Percentiles rank a stretch among this genome's conserved stretches.
phyloP scores from a whole-genome alignment of 2,329 filamentous ascomycete species.

The Arthrobotrys iridis region DNA sequence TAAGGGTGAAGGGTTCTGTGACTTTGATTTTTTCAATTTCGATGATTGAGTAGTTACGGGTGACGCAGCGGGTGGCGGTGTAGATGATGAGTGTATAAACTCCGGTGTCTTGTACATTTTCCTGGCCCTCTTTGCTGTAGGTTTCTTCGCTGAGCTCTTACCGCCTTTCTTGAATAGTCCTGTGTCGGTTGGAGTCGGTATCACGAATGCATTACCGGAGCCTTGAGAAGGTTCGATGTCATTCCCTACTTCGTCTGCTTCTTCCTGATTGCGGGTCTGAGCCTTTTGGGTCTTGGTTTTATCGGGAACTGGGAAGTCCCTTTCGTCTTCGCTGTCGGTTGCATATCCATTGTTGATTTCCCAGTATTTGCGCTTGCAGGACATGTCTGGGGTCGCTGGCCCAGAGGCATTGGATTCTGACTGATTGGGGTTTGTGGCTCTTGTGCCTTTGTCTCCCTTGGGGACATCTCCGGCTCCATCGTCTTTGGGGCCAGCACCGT shows the following conservation, averaged over 20 bases:
- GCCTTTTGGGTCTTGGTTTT: not conserved
- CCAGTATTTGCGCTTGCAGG: not conserved
- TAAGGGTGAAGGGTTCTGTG: not conserved
- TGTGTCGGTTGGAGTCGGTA: not conserved
- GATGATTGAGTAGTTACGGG: not conserved
- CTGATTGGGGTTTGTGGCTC: not conserved
- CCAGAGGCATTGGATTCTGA: not conserved
- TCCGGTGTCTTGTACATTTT: constrained; percentile 20
- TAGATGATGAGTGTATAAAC: constrained; percentile 24
- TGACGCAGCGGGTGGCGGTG: not conserved
- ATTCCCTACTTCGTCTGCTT: too few relatives aligned
- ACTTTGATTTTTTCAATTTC: not conserved
- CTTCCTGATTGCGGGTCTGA: not conserved
- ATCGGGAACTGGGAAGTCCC: not conserved
- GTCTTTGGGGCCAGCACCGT: not conserved
- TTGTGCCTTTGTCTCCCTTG: not conserved
- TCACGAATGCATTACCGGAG: not conserved
- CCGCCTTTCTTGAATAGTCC: not conserved
- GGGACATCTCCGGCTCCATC: not conserved
- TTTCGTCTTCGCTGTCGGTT: constrained; percentile 15
- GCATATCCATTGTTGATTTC: not conserved
- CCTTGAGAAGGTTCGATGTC: not conserved
- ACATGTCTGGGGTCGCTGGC: not conserved
- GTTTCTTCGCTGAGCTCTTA: too few relatives aligned
- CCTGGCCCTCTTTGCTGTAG: not conserved